Percentiles rank a stretch among this genome's conserved stretches.
Conservation (phyloP, 208 protist species). For the Herpetomonas muscarum region DNA sequence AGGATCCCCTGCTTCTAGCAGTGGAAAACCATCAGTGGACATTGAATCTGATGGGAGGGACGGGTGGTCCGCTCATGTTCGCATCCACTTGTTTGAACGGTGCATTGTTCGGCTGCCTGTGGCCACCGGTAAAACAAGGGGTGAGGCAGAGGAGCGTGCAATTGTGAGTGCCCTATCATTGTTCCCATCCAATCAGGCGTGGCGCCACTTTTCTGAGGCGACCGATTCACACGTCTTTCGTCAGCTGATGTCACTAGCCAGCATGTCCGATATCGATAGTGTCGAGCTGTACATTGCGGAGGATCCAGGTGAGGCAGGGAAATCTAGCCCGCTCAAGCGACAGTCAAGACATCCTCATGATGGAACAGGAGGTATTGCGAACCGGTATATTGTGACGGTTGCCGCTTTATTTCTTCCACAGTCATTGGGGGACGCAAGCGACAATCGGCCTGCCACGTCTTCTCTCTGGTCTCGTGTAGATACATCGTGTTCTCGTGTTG, state of each 20-base stretch:
- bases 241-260: not conserved
- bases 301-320: not conserved
- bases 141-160: conserved; percentile 20
- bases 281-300: not conserved
- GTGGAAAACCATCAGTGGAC: too few species aligned
- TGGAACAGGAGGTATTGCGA: too few species aligned
- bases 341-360: too few species aligned
- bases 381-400: too few species aligned
- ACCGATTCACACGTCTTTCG: conserved; percentile 27
- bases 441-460: too few species aligned
- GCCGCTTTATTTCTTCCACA: too few species aligned
- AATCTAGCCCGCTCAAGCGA: too few species aligned
- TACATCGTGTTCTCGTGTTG: not conserved
- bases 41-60: too few species aligned
- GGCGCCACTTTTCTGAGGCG: conserved; percentile 19
- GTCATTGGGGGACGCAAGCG: too few species aligned
- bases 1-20: too few species aligned
- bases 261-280: not conserved
- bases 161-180: conserved; percentile 16
- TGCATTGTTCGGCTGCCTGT: not conserved
- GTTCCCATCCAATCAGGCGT: conserved; percentile 7
- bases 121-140: not conserved
- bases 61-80: too few species aligned
- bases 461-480: too few species aligned
- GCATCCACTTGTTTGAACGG: not conserved